Conservation (phyloP, 2,329 filamentous ascomycete genomes). For the Phaeosphaeria sp. region DNA sequence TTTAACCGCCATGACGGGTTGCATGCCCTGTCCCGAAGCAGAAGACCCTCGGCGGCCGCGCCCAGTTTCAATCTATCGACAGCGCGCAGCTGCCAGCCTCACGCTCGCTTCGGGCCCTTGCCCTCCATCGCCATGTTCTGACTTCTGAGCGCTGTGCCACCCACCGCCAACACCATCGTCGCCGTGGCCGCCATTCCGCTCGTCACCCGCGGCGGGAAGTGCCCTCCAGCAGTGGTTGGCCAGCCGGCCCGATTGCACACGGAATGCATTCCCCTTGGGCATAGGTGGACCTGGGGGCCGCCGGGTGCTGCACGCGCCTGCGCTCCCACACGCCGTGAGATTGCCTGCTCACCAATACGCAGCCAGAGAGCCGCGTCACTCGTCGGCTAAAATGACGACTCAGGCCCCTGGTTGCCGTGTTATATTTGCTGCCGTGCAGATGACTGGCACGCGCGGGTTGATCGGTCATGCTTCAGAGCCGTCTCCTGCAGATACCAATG, state of each 20-base stretch:
- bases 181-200: constrained; percentile 1
- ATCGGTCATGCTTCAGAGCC: constrained; percentile 18
- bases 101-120: constrained; percentile 8
- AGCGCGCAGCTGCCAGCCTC: neutral
- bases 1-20: constrained; percentile 30
- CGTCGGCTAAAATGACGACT: constrained; percentile 25
- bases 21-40: constrained; percentile 27
- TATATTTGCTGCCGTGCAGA: constrained; percentile 10
- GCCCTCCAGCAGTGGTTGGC: neutral
- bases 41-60: constrained; percentile 31
- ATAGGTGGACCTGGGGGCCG: constrained; percentile 19
- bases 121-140: neutral
- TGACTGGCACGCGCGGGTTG: constrained; percentile 12
- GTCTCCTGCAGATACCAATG: constrained; percentile 12
- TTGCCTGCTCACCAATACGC: constrained; percentile 3
- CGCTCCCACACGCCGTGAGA: constrained; percentile 7
- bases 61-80: constrained; percentile 31
- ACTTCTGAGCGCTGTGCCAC: neutral
- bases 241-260: constrained; percentile 4
- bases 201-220: neutral
- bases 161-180: neutral
- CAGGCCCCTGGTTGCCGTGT: constrained; percentile 19
- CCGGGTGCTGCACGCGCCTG: constrained; percentile 10
- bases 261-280: constrained; percentile 6
- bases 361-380: constrained; percentile 19